Base-by-base conservation (phyloP, 345 rosid genomes). In the Aquilaria yunnanensis region DNA sequence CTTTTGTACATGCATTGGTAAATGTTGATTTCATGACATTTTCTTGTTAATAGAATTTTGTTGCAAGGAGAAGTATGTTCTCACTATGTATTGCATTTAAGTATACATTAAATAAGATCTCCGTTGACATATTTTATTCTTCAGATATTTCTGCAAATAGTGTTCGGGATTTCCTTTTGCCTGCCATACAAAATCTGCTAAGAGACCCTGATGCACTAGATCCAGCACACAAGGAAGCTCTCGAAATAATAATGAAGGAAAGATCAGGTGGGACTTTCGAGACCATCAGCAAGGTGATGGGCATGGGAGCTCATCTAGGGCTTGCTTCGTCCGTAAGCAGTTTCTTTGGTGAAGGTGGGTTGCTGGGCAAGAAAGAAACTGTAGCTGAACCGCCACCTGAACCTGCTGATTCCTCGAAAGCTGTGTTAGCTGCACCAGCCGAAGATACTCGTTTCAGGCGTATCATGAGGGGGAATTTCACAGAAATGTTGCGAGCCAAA, bases 281-380 rank as follows among this genome's bases (percentile, higher is more conserved):
- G 49, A 74, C 90, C 55, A 75, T 93, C 56, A 81, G 94, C 57
- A 90, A 90, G 80, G 98, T 78, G 64, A 88, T 90, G 98, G 97
- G 98, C 56, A 88, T 90, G 98, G 97, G 98, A 58, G 86, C 94
- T 51, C 97, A 90, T 79, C 87, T 93, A 3, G 98, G 98, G 62
- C 66, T 93, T 52, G 81, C 98, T 32, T 84, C 98, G 65, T 93
- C 98, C 0, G 85, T 93, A 47, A 83, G 81, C 56, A 93, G 92
- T 74, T 80, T 93, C 75, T 93, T 93, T 59, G 92, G 98, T 2
- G 98, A 90, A 13, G 83, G 90, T 32, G 92, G 96, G 32, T 76
- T 87, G 54, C 65, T 84, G 66, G 90, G 97, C 52, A 93, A 90
- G 82, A 87, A 83, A 82, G 97, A 93, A 63, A 60, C 41, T 31